Conservation (phyloP, 2,329 filamentous ascomycete genomes). For the Fusarium irregulare region DNA sequence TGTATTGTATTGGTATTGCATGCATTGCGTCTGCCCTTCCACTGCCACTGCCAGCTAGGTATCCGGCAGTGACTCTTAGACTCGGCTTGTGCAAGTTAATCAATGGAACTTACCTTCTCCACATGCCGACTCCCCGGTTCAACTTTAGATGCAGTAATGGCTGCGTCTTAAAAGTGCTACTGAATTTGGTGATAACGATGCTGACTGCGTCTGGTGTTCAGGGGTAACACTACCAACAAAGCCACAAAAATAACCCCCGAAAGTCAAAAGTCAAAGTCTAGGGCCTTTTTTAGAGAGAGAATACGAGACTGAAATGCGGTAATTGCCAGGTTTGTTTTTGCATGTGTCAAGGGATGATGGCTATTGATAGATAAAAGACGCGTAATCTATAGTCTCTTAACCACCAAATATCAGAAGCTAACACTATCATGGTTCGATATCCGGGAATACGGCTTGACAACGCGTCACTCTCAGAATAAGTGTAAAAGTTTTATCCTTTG, state of each 20-base stretch:
- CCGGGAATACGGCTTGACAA: constrained; percentile 21
- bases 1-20: background rate
- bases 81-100: background rate
- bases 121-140: constrained; percentile 37
- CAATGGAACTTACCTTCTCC: constrained; percentile 12
- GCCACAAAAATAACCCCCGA: constrained; percentile 6
- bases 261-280: constrained; percentile 10
- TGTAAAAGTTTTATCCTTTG: background rate
- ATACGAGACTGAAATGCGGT: constrained; percentile 2
- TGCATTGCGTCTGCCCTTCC: background rate
- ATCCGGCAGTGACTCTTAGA: background rate
- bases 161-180: constrained; percentile 17
- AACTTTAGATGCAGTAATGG: background rate
- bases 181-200: constrained; percentile 15
- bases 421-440: constrained; percentile 11
- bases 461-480: constrained; percentile 3
- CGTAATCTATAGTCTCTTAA: constrained; percentile 19
- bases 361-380: constrained; percentile 18
- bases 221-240: constrained; percentile 23
- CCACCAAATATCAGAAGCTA: constrained; percentile 7
- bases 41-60: background rate
- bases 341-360: constrained; percentile 22
- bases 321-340: background rate
- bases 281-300: background rate
- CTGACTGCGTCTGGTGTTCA: constrained; percentile 9